These are phyloP conservation scores for Euphorbia celastroides DNA, from an alignment of 441 rosid species.

Conservation along the genomic window DNA sequence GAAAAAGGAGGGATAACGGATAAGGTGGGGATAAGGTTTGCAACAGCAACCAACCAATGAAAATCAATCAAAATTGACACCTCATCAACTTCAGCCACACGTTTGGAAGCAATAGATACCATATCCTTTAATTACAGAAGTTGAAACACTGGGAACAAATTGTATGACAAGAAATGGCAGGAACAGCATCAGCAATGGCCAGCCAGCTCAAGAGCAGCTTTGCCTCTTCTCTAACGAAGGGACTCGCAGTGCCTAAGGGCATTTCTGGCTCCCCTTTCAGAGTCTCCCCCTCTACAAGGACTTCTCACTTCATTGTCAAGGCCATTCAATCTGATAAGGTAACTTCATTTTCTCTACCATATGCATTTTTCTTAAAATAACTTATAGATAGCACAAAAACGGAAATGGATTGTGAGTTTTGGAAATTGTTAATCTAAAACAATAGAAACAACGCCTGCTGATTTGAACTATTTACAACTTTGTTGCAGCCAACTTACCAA, in stretches of 20 bases:
- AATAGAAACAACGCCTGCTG: too few relatives aligned
- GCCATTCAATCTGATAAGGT: slow-evolving; percentile 82
- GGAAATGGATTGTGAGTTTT: too few relatives aligned
- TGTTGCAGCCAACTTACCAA: slow-evolving; percentile 74
- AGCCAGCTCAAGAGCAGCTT: slow-evolving; percentile 76
- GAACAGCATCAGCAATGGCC: slow-evolving; percentile 86
- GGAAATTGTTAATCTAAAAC: too few relatives aligned
- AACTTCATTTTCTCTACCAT: not conserved
- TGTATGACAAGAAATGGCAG: slow-evolving; percentile 27
- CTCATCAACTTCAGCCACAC: slow-evolving; percentile 37
- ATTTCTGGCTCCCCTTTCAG: slow-evolving; percentile 62
- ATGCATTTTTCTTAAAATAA: not conserved
- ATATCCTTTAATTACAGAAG: slow-evolving; percentile 13
- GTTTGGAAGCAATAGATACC: slow-evolving; percentile 28
- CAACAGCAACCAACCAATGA: slow-evolving; percentile 34
- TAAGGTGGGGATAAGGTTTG: slow-evolving; percentile 50
- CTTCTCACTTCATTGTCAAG: slow-evolving; percentile 54
- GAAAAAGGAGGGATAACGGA: slow-evolving; percentile 14
- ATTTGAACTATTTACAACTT: too few relatives aligned
- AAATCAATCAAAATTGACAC: slow-evolving; percentile 25
- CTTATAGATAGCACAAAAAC: too few relatives aligned
- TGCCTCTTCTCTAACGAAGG: slow-evolving; percentile 43
- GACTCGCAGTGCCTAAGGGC: slow-evolving; percentile 50
- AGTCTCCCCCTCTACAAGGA: slow-evolving; percentile 43
- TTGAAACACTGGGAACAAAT: not conserved